Evolutionary conservation across 2,329 filamentous ascomycete species (phyloP).

Genomic region (Triangularia setosa): DNA sequence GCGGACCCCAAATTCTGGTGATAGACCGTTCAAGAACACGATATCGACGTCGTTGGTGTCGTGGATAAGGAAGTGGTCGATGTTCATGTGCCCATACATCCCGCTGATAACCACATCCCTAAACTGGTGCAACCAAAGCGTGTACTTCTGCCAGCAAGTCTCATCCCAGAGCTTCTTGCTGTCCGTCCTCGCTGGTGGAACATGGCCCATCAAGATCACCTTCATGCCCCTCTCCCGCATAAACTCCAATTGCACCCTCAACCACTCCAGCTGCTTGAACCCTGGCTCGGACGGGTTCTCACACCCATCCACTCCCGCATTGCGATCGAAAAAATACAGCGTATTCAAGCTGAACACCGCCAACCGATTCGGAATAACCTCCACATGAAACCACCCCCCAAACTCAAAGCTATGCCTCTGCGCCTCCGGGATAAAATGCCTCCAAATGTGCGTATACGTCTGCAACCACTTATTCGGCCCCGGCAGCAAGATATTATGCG

Average conservation of each 20-base stretch:
- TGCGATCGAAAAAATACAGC: conserved; percentile 91
- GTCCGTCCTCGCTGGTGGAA: conserved; percentile 81
- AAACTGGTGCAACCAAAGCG: conserved; percentile 84
- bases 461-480: conserved; percentile 87
- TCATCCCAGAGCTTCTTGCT: conserved; percentile 92
- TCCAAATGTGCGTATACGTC: conserved; percentile 75
- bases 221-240: conserved; percentile 84
- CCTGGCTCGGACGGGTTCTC: conserved; percentile 74
- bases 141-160: conserved; percentile 97
- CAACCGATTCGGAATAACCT: conserved; percentile 81
- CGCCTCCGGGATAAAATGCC: conserved; percentile 81
- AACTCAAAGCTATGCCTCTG: conserved; percentile 87
- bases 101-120: conserved; percentile 80
- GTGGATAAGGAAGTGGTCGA: conserved; percentile 93
- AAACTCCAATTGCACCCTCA: conserved; percentile 81
- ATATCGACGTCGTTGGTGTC: conserved; percentile 75
- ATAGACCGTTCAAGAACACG: conserved; percentile 34
- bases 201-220: conserved; percentile 89
- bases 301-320: conserved; percentile 91
- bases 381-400: conserved; percentile 91
- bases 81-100: conserved; percentile 95
- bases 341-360: conserved; percentile 95
- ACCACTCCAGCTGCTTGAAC: conserved; percentile 93
- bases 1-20: conserved; percentile 29
- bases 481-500: conserved; percentile 85